These are phyloP conservation scores for Haplosporangium sp. DNA, from an alignment of 371 early-diverging fungal species.

Conservation along the genomic window DNA sequence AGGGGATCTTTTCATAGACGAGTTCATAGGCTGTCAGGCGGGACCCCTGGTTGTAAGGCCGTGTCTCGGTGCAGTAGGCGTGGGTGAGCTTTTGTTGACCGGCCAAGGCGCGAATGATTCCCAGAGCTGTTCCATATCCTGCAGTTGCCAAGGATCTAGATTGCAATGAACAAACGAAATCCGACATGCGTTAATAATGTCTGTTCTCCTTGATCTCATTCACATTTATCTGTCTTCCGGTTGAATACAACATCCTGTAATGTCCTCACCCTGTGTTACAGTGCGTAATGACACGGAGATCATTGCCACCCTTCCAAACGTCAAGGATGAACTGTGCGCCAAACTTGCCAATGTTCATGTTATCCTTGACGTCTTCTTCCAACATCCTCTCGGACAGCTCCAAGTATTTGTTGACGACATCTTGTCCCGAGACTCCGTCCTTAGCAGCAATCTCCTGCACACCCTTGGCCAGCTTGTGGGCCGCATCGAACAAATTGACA, in stretches of 20 bases:
- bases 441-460: conserved; percentile 51
- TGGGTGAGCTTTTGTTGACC: conserved; percentile 68
- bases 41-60: conserved; percentile 97
- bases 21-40: conserved; percentile 96
- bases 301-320: conserved; percentile 53
- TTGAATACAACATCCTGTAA: too few relatives aligned
- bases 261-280: conserved; percentile 91
- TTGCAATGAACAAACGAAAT: too few relatives aligned
- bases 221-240: background rate
- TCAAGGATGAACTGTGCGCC: conserved; percentile 68
- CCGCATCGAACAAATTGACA: conserved; percentile 95
- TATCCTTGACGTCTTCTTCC: conserved; percentile 86
- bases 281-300: conserved; percentile 88
- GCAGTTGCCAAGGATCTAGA: conserved; percentile 81
- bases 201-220: background rate
- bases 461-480: conserved; percentile 70
- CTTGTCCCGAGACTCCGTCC: conserved; percentile 40
- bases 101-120: conserved; percentile 88
- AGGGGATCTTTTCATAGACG: conserved; percentile 89
- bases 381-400: conserved; percentile 87
- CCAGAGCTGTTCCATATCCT: conserved; percentile 89
- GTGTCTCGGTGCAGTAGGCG: conserved; percentile 95
- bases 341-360: conserved; percentile 85
- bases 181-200: background rate
- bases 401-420: conserved; percentile 73